Evolutionary conservation across 2,329 filamentous ascomycete species (phyloP), one percentile per base, ranked within the genome.

Genomic region (Cladosporium sp.): DNA sequence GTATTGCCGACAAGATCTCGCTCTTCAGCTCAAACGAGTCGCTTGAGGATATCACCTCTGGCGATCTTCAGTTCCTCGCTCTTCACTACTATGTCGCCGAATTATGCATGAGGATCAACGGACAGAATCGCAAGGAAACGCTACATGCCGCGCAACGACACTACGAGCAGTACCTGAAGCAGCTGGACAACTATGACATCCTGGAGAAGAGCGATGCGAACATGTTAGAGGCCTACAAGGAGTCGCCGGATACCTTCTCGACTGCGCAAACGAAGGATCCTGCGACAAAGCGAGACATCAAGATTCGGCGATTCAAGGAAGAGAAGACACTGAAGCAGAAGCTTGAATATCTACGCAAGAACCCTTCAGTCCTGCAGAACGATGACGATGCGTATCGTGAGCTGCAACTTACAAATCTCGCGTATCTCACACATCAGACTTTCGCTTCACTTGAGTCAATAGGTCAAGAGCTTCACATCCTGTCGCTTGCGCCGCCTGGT

Each of bases 11-110:
- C 63, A 80, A 84, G 59, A 79, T 94, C 24, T 87, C 89, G 0
- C 79, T 99, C 54, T 97, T 97, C 81, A 96, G 91, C 65, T 80
- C 86, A 35, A 99, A 99, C 74, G 94, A 99, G 73, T 82, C 83
- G 0, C 74, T 93, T 37, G 94, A 99, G 61, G 94, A 99, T 75
- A 77, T 97, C 32, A 79, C 89, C 13, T 95, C 93, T 1, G 80
- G 82, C n/a, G 87, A 96, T 68, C 76, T 99, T 32, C 90, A 91
- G 75, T 89, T 93, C 72, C 81, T 99, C 60, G 81, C 91, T 20
- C 83, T 92, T 61, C 82, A 88, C 72, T 91, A 87, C 72, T 83
- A 87, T 67, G 78, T 94, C 54, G 93, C 91, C 34, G 91, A 96
- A 69, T 80, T 97, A 12, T 77, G 88, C 36, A 85, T 90, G 67